A percentile compares a stretch with the other conserved stretches of the same genome.
Evolutionary conservation across 2,329 filamentous ascomycete species (phyloP).

Genomic region (Alternaria viburni): DNA sequence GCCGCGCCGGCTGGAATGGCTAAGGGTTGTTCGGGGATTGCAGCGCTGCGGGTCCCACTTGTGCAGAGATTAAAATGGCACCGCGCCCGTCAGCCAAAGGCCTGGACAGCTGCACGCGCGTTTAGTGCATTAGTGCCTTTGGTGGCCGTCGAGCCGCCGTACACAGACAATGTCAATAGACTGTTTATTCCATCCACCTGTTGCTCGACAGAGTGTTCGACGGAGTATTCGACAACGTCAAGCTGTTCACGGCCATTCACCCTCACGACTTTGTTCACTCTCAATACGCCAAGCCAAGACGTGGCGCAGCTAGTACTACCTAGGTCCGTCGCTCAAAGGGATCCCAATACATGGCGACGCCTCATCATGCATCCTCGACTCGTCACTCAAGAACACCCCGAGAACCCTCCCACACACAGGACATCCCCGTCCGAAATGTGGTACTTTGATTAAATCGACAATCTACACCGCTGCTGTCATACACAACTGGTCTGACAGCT

Average conservation of each 20-base stretch:
- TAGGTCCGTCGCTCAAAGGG: neutral
- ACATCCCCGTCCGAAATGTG: neutral
- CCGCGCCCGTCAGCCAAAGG: conserved; percentile 30
- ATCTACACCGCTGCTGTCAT: neutral
- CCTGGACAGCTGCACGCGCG: conserved; percentile 22
- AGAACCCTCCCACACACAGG: neutral
- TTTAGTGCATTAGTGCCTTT: conserved; percentile 8
- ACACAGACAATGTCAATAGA: no score
- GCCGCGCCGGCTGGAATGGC: conserved; percentile 4
- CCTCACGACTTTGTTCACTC: no score
- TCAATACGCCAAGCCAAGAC: neutral
- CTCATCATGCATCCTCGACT: neutral
- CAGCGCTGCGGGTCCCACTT: conserved; percentile 15
- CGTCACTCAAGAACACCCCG: neutral
- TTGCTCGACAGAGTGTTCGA: neutral
- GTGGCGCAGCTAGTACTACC: neutral
- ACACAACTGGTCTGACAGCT: neutral
- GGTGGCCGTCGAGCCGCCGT: neutral
- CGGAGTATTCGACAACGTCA: neutral
- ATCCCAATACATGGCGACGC: neutral
- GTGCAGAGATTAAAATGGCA: conserved; percentile 30
- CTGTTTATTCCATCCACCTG: no score
- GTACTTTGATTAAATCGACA: neutral
- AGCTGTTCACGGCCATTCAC: neutral
- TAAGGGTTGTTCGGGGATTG: conserved; percentile 13